Base-by-base conservation (phyloP, 2,329 filamentous ascomycete genomes). In the Fusarium sp. region DNA sequence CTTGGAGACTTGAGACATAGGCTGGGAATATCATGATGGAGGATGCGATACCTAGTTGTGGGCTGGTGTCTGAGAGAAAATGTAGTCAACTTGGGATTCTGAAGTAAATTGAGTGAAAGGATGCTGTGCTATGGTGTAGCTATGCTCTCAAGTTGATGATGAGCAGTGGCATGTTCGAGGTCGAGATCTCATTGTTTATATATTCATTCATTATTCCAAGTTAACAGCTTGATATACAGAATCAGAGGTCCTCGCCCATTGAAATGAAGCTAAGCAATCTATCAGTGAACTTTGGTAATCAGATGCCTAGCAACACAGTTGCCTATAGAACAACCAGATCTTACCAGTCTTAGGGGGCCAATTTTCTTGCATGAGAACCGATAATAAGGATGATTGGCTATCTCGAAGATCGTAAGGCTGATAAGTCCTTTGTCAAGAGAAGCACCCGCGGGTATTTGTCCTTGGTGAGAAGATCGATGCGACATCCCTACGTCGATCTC, bases 11-110 rank as follows among this genome's bases (percentile, higher is more conserved):
- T 5, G 58, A 47, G 5, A 68, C 65, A 21, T 64, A 68, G 3
- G 59, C 57, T 7, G 65, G 65, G 10, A 64, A 68, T 21, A 68
- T 63, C 58, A 68, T 68, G 16, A 7, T 43, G 24, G n/a, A 15
- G 4, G 13, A 12, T 44, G 28, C 3, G 6, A 20, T 18, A 5
- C 3, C 8, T 16, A n/a, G 6, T 9, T 13, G n/a, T n/a, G n/a
- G n/a, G n/a, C n/a, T n/a, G n/a, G n/a, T n/a, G n/a, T 6, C 9
- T 11, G 6, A 6, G 13, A 4, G 18, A 8, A 10, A 8, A 6
- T 18, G 7, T n/a, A 16, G 21, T 18, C 3, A 18, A 11, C 10
- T 13, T 29, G n/a, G 8, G 13, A 9, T 31, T 26, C n/a, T 21
- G 3, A 5, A 9, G 16, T 2, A 5, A 9, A 6, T 8, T 18